Evolutionary conservation across 768 basidiomycete genomes (phyloP).

Genomic region (Suillus sp.): DNA sequence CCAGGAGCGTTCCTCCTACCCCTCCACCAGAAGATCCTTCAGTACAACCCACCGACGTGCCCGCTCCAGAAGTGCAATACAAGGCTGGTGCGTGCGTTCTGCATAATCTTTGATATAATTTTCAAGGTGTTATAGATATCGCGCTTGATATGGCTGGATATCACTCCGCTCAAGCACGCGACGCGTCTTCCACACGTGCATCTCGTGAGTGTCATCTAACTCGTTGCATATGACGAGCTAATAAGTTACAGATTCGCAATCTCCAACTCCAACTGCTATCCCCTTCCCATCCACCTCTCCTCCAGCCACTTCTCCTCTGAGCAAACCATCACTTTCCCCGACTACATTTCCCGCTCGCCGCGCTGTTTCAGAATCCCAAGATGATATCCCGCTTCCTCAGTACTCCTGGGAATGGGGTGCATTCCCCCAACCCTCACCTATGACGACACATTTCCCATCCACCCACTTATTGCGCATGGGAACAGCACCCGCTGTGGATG

Average conservation of each 20-base stretch:
- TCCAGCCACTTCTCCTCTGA: constrained; percentile 23
- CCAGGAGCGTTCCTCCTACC: constrained; percentile 25
- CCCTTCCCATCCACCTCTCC: constrained; percentile 7
- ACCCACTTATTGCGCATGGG: constrained; percentile 14
- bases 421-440: constrained; percentile 79
- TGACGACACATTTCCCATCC: constrained; percentile 49
- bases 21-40: constrained; percentile 48
- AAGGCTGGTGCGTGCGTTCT: constrained; percentile 48
- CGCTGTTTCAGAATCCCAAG: constrained; percentile 64
- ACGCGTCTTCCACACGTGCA: constrained; percentile 44
- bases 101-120: background rate
- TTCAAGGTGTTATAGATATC: constrained; percentile 49
- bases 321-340: constrained; percentile 25
- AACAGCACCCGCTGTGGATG: constrained; percentile 17
- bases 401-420: constrained; percentile 96
- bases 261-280: background rate
- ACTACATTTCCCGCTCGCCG: constrained; percentile 45
- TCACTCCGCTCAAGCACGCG: constrained; percentile 46
- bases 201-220: constrained; percentile 30
- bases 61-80: constrained; percentile 62
- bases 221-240: background rate
- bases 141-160: constrained; percentile 86
- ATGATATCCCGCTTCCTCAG: constrained; percentile 49
- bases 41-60: constrained; percentile 41
- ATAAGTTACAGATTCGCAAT: constrained; percentile 9